Evolutionary conservation across 768 basidiomycete species (phyloP).

Genomic region (Russula ochroleuca): DNA sequence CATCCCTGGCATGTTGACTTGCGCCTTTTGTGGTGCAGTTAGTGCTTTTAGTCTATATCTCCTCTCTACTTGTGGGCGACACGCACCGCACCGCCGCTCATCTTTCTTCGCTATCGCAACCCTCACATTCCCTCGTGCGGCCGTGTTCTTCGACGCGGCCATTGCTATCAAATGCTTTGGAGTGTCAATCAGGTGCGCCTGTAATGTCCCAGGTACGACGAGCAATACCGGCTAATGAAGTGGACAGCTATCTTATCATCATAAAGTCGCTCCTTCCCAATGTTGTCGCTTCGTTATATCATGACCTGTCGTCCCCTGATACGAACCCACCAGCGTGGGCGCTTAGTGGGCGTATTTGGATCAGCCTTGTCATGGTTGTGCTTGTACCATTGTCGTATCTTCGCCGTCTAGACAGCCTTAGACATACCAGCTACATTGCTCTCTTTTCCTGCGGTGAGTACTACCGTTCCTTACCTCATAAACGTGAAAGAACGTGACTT

Average conservation of each 20-base stretch:
- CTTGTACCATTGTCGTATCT: slow-evolving; percentile 82
- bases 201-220: slow-evolving; percentile 28
- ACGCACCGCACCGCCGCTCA: slow-evolving; percentile 65
- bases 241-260: slow-evolving; percentile 76
- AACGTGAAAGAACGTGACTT: slow-evolving; percentile 11
- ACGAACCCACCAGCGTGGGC: slow-evolving; percentile 72
- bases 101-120: slow-evolving; percentile 82
- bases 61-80: slow-evolving; percentile 75
- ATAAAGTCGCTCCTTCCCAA: slow-evolving; percentile 91
- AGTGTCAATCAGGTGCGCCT: slow-evolving; percentile 75
- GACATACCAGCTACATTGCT: slow-evolving; percentile 89
- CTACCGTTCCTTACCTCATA: background rate
- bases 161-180: slow-evolving; percentile 97
- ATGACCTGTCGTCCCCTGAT: slow-evolving; percentile 62
- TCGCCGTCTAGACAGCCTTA: slow-evolving; percentile 74
- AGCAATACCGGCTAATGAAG: background rate
- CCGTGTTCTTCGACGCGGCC: slow-evolving; percentile 87
- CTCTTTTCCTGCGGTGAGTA: slow-evolving; percentile 81
- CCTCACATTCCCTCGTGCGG: slow-evolving; percentile 85
- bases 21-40: slow-evolving; percentile 70
- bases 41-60: slow-evolving; percentile 87
- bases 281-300: slow-evolving; percentile 79
- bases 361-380: slow-evolving; percentile 68
- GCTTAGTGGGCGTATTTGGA: slow-evolving; percentile 76
- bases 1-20: slow-evolving; percentile 86